Evolutionary conservation across 1,284 basidiomycete species (phyloP).

Genomic region (Trichosporon sp.): DNA sequence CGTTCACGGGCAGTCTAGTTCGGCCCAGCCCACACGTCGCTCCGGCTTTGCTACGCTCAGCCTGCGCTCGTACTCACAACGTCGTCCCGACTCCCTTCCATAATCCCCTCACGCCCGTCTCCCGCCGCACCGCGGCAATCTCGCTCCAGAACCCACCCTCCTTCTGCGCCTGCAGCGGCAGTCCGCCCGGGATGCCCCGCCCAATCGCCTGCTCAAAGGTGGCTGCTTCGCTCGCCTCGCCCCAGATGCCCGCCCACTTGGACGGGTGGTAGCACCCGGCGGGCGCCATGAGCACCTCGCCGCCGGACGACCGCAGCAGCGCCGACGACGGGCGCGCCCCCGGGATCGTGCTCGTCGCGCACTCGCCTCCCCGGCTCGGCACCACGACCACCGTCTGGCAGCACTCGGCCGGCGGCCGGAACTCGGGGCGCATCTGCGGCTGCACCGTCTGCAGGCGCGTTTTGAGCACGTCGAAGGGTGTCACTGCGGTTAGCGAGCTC

Average conservation of each 20-base stretch:
- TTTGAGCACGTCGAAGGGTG: slow-evolving; percentile 51
- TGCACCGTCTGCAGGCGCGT: slow-evolving; percentile 49
- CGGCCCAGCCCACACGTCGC: too few species aligned
- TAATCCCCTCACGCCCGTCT: slow-evolving; percentile 70
- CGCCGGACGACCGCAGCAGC: background rate
- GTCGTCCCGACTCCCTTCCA: slow-evolving; percentile 89
- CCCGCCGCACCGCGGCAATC: slow-evolving; percentile 67
- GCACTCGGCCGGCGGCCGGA: slow-evolving; percentile 28
- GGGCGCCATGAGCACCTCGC: slow-evolving; percentile 25
- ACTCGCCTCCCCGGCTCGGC: background rate
- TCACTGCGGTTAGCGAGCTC: slow-evolving; percentile 36
- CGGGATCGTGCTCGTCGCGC: slow-evolving; percentile 17
- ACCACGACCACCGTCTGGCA: slow-evolving; percentile 40
- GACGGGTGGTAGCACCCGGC: slow-evolving; percentile 46
- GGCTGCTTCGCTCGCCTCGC: slow-evolving; percentile 32
- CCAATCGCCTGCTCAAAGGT: slow-evolving; percentile 35
- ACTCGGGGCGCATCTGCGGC: slow-evolving; percentile 28
- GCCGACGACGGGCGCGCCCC: slow-evolving; percentile 13
- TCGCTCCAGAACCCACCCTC: slow-evolving; percentile 69
- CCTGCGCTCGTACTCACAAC: slow-evolving; percentile 58
- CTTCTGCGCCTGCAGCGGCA: background rate
- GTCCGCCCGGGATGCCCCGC: slow-evolving; percentile 14
- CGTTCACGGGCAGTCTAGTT: too few species aligned
- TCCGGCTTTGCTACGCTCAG: too few species aligned
- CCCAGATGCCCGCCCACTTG: slow-evolving; percentile 51